Evolutionary conservation across 768 basidiomycete species (phyloP).

Genomic region (Podaxis sp.): DNA sequence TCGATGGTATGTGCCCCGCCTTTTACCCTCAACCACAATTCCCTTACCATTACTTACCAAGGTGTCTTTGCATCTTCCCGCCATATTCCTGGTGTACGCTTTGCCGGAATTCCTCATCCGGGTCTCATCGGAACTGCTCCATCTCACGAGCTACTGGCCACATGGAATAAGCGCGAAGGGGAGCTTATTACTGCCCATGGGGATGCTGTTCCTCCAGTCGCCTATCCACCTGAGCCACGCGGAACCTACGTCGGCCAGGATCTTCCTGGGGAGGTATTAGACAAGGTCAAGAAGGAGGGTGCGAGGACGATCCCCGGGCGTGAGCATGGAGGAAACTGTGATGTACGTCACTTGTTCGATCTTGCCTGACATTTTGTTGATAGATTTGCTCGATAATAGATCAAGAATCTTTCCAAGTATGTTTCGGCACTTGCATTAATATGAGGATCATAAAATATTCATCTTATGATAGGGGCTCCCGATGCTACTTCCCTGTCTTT

Average conservation of each 20-base stretch:
- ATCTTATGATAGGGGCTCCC: constrained; percentile 44
- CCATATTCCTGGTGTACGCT: constrained; percentile 76
- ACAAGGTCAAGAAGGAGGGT: constrained; percentile 60
- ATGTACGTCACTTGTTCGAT: constrained; percentile 34
- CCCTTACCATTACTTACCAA: constrained; percentile 16
- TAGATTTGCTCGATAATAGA: constrained; percentile 30
- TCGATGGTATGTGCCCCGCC: constrained; percentile 42
- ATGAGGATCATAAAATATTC: background rate
- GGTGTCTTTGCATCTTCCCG: constrained; percentile 70
- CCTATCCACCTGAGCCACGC: constrained; percentile 52
- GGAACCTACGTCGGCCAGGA: constrained; percentile 73
- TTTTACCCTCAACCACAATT: background rate
- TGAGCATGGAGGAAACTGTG: constrained; percentile 80
- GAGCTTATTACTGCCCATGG: constrained; percentile 52
- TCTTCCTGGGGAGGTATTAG: constrained; percentile 36
- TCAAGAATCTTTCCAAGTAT: constrained; percentile 69
- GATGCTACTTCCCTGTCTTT: constrained; percentile 76
- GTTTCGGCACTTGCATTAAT: background rate
- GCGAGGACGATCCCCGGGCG: constrained; percentile 72
- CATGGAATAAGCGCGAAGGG: constrained; percentile 72
- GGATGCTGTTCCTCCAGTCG: constrained; percentile 57
- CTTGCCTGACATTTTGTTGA: background rate
- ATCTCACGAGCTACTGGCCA: constrained; percentile 63
- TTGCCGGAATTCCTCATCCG: constrained; percentile 74
- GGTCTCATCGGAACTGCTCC: constrained; percentile 77